phyloP scores from a whole-genome alignment of 495 filamentous ascomycete genomes.

The Neurospora sp. region DNA sequence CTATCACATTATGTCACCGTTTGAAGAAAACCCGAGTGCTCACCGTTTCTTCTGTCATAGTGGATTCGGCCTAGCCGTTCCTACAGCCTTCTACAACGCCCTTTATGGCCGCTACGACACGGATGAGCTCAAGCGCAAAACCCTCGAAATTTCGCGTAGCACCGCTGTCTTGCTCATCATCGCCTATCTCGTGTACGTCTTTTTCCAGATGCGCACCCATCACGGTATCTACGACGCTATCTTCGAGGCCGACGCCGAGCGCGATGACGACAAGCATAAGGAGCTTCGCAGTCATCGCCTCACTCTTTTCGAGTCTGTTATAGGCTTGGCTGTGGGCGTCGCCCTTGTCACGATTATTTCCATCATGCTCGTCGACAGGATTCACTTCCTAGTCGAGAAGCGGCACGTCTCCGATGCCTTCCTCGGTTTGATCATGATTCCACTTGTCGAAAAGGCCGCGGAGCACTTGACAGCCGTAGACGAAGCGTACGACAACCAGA shows the following conservation, averaged over 20 bases:
- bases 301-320: constrained; percentile 62
- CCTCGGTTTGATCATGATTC: constrained; percentile 68
- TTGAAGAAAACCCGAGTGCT: neutral
- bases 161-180: constrained; percentile 63
- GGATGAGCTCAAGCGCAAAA: neutral
- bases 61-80: constrained; percentile 72
- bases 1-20: neutral
- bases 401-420: constrained; percentile 64
- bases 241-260: constrained; percentile 59
- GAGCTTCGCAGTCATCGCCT: constrained; percentile 59
- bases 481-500: constrained; percentile 78
- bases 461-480: constrained; percentile 87
- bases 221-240: constrained; percentile 58
- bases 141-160: neutral
- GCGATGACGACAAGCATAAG: constrained; percentile 57
- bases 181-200: constrained; percentile 67
- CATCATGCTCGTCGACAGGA: constrained; percentile 71
- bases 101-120: constrained; percentile 26
- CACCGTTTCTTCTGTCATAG: constrained; percentile 16
- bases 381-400: constrained; percentile 57
- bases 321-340: constrained; percentile 59
- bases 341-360: constrained; percentile 71
- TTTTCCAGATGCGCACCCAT: constrained; percentile 76
- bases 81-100: constrained; percentile 63
- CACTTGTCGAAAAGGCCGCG: constrained; percentile 82